Evolutionary conservation across 2,329 filamentous ascomycete species (phyloP).

Genomic region (Leptographium radiaticola): DNA sequence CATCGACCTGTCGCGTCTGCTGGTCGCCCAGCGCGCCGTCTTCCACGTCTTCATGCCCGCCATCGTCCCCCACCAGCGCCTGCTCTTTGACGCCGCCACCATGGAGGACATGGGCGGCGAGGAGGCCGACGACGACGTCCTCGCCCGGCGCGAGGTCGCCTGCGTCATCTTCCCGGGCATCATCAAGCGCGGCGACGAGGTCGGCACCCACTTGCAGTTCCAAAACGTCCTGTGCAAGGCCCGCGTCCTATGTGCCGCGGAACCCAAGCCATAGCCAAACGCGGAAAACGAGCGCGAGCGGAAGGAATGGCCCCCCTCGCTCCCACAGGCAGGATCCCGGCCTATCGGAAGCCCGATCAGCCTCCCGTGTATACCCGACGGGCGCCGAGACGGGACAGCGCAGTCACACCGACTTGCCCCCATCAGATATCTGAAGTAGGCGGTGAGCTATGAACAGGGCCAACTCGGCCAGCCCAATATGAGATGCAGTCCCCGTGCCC

Average conservation of each 20-base stretch:
- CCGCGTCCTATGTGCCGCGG: constrained; percentile 43
- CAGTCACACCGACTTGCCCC: no score
- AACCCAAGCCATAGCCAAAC: neutral
- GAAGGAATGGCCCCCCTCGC: no score
- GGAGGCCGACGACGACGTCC: constrained; percentile 24
- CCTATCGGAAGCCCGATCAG: no score
- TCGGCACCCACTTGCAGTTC: constrained; percentile 45
- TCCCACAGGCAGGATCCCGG: no score
- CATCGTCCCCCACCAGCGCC: constrained; percentile 36
- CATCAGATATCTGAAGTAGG: no score
- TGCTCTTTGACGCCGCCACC: constrained; percentile 40
- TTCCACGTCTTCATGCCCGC: constrained; percentile 43
- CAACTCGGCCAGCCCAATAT: no score
- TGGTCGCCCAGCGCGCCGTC: constrained; percentile 45
- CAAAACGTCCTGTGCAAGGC: constrained; percentile 53
- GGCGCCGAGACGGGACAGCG: no score
- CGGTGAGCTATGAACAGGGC: no score
- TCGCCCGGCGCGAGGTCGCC: constrained; percentile 38
- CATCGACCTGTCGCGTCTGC: constrained; percentile 41
- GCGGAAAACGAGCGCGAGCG: neutral
- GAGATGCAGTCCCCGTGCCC: no score
- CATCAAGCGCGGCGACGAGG: constrained; percentile 52
- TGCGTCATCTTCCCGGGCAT: constrained; percentile 54
- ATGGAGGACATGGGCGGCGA: constrained; percentile 58
- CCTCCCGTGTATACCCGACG: no score